These are phyloP conservation scores for Astragalus membranaceus DNA, from an alignment of 306 rosid species.

Conservation along the genomic window DNA sequence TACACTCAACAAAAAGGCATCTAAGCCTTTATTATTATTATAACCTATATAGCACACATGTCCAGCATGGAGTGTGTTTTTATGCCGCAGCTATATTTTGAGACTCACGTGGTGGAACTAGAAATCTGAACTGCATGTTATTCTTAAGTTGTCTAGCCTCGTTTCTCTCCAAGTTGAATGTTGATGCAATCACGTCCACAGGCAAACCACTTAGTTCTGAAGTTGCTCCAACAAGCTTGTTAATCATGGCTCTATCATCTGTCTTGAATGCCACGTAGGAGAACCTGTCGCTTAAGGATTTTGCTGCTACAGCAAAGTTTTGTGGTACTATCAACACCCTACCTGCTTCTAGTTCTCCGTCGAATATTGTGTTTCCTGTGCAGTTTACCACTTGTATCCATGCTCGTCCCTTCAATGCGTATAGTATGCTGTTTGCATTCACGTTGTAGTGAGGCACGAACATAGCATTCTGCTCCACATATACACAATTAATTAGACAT, in stretches of 20 bases:
- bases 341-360: conserved; percentile 31
- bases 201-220: conserved; percentile 33
- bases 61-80: neutral
- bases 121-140: conserved; percentile 21
- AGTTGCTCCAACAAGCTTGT: conserved; percentile 36
- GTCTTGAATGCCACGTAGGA: conserved; percentile 57
- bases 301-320: conserved; percentile 39
- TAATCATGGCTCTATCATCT: conserved; percentile 25
- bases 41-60: neutral
- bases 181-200: conserved; percentile 29
- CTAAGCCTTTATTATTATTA: conserved; percentile 14
- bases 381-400: conserved; percentile 48
- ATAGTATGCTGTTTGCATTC: conserved; percentile 42
- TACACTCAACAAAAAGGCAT: conserved; percentile 7
- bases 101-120: conserved; percentile 30
- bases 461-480: conserved; percentile 37
- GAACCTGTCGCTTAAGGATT: conserved; percentile 32
- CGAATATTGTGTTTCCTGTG: conserved; percentile 37
- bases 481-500: neutral
- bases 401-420: conserved; percentile 40
- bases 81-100: neutral
- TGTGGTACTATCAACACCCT: conserved; percentile 51
- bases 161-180: conserved; percentile 23
- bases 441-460: conserved; percentile 55
- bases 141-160: conserved; percentile 38